These are phyloP conservation scores for Dactylis glomerata DNA, from an alignment of 176 grass and related monocot species.

Conservation along the genomic window DNA sequence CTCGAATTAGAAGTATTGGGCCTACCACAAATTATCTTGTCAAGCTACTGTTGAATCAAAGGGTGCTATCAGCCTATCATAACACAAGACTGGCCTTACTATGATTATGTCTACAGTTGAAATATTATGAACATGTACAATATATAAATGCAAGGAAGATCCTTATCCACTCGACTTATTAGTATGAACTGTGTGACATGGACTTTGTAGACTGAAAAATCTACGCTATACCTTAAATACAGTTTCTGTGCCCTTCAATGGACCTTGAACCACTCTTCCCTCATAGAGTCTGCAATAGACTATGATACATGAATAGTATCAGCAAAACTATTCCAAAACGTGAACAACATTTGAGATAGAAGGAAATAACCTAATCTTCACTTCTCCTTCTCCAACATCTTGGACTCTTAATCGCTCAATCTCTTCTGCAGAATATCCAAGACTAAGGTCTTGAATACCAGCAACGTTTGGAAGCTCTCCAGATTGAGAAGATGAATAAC, in stretches of 20 bases:
- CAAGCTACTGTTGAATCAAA: not conserved
- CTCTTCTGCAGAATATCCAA: constrained; percentile 59
- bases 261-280: constrained; percentile 84
- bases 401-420: constrained; percentile 65
- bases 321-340: constrained; percentile 9
- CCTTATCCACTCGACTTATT: not conserved
- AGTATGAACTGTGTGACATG: not conserved
- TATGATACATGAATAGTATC: constrained; percentile 47
- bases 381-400: constrained; percentile 89
- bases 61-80: not conserved
- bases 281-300: constrained; percentile 81
- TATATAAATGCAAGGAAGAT: not conserved
- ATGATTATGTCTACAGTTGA: not conserved
- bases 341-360: not conserved
- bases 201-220: constrained; percentile 6
- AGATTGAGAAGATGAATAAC: constrained; percentile 81
- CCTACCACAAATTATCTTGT: constrained; percentile 17
- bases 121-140: constrained; percentile 19
- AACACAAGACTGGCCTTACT: constrained; percentile 3
- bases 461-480: constrained; percentile 50
- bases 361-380: constrained; percentile 82
- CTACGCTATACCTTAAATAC: constrained; percentile 68
- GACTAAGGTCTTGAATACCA: constrained; percentile 39
- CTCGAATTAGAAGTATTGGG: not conserved
- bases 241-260: constrained; percentile 50